Percentiles rank a stretch among this genome's conserved stretches.
Conservation (phyloP, 306 rosid species). For the Albizia julibrissin region DNA sequence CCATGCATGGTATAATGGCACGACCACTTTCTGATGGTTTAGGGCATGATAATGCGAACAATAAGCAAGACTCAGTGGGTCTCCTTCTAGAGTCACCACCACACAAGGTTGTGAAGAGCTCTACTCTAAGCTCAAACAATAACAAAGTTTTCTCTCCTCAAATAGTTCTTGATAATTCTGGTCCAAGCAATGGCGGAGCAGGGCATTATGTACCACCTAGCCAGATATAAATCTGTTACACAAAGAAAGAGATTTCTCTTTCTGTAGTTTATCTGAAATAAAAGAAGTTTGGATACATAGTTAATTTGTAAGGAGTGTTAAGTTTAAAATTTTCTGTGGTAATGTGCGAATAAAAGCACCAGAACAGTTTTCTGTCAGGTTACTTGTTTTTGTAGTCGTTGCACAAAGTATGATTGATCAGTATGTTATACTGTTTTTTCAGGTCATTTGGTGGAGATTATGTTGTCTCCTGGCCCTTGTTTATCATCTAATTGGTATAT, state of each 20-base stretch:
- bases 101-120: background rate
- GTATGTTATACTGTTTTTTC: background rate
- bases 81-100: background rate
- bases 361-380: background rate
- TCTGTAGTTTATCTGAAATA: background rate
- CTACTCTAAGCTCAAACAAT: background rate
- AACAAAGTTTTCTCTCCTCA: background rate
- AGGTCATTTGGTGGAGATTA: background rate
- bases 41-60: background rate
- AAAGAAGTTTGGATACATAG: background rate
- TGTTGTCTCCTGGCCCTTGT: background rate
- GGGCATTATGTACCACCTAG: background rate
- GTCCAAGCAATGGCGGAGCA: conserved; percentile 44
- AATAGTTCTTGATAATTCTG: conserved; percentile 5
- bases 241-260: background rate
- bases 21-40: conserved; percentile 27
- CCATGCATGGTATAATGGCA: conserved; percentile 16
- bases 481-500: too few species aligned
- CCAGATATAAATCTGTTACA: background rate
- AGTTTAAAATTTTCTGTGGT: background rate
- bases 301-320: background rate
- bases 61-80: background rate
- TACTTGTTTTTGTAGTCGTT: background rate
- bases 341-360: background rate
- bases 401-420: background rate